These are phyloP conservation scores for Glycyrrhiza uralensis DNA, from an alignment of 306 rosid species.

Conservation along the genomic window DNA sequence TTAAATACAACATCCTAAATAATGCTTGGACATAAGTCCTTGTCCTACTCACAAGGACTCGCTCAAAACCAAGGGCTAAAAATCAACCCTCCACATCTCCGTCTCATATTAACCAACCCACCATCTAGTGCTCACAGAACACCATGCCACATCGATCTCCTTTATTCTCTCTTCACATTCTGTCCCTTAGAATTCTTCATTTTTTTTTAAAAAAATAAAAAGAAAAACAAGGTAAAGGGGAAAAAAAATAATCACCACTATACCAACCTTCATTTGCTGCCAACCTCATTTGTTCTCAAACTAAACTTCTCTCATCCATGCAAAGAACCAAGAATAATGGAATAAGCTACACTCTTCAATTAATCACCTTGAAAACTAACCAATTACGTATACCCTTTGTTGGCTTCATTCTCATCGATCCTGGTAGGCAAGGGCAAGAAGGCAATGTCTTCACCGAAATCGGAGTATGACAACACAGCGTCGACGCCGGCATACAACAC, in stretches of 20 bases:
- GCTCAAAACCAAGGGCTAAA: constrained; percentile 31
- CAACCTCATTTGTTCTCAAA: not conserved
- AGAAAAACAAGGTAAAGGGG: not conserved
- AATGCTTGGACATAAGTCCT: constrained; percentile 1
- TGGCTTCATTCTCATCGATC: not conserved
- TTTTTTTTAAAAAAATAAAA: too few relatives aligned
- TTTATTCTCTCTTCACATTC: constrained; percentile 21
- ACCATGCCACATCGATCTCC: constrained; percentile 23
- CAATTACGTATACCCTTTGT: not conserved
- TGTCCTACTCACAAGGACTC: constrained; percentile 41
- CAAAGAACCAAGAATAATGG: constrained; percentile 23
- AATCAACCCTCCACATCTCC: constrained; percentile 24
- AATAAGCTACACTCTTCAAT: constrained; percentile 29
- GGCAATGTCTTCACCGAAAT: constrained; percentile 23
- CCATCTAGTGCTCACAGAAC: not conserved
- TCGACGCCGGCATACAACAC: not conserved
- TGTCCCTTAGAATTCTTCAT: not conserved
- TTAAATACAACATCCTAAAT: not conserved
- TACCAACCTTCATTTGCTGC: not conserved
- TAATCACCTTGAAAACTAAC: not conserved
- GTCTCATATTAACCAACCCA: constrained; percentile 33
- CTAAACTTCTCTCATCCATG: constrained; percentile 38
- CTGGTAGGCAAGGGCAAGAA: too few relatives aligned
- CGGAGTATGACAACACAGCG: not conserved
- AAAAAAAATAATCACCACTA: not conserved